Percentiles rank a stretch among this genome's conserved stretches.
phyloP scores from a whole-genome alignment of 257 asterid genomes.

The Jasminum sambac region DNA sequence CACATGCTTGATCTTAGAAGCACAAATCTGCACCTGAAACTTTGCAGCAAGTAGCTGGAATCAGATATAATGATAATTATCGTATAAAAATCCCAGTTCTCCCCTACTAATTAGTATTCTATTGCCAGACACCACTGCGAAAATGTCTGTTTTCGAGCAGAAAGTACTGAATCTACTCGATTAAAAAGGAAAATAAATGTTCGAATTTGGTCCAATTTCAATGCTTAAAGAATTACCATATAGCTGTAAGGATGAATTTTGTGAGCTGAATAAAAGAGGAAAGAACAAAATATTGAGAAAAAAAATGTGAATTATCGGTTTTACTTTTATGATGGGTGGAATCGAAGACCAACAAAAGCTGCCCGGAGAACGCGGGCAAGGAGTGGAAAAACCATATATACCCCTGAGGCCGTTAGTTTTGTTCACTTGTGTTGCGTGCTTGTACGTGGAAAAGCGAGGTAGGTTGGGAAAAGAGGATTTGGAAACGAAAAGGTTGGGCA shows the following conservation, averaged over 20 bases:
- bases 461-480: neutral
- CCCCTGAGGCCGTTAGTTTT: slow-evolving; percentile 20
- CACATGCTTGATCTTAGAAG: slow-evolving; percentile 45
- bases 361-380: slow-evolving; percentile 64
- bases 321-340: slow-evolving; percentile 34
- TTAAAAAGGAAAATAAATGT: slow-evolving; percentile 31
- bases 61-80: slow-evolving; percentile 27
- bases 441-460: neutral
- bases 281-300: slow-evolving; percentile 23
- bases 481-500: slow-evolving; percentile 26
- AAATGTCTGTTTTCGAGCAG: slow-evolving; percentile 29
- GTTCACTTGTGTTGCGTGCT: neutral
- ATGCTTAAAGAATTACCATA: slow-evolving; percentile 27
- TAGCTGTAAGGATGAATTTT: neutral
- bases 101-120: neutral
- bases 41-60: slow-evolving; percentile 38
- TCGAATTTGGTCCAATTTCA: slow-evolving; percentile 45
- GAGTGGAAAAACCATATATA: slow-evolving; percentile 21
- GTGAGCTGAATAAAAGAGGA: neutral
- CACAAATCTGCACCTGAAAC: slow-evolving; percentile 26
- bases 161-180: slow-evolving; percentile 36
- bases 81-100: slow-evolving; percentile 24
- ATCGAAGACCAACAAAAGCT: slow-evolving; percentile 54
- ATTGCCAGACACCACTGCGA: slow-evolving; percentile 28
- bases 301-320: slow-evolving; percentile 40